Conservation (phyloP, 257 asterid species). For the Nicotiana undulata region DNA sequence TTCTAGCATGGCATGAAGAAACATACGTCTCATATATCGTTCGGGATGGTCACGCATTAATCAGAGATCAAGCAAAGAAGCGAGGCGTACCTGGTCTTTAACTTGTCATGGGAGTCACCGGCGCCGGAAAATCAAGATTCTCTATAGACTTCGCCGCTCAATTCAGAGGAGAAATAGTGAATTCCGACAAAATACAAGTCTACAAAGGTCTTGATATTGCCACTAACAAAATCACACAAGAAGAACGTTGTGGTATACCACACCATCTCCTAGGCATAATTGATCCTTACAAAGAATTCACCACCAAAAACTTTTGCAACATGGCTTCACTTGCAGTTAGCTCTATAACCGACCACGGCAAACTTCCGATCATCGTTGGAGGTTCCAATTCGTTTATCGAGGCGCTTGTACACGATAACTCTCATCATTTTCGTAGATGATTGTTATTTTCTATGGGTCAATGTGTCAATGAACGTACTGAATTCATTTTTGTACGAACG, state of each 20-base stretch:
- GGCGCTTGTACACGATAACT: constrained; percentile 21
- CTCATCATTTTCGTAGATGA: constrained; percentile 35
- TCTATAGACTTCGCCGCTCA: constrained; percentile 72
- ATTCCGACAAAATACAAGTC: constrained; percentile 83
- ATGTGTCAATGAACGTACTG: constrained; percentile 54
- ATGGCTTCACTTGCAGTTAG: constrained; percentile 16
- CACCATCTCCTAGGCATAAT: constrained; percentile 54
- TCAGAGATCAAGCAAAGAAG: too few species aligned
- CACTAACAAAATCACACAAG: constrained; percentile 78
- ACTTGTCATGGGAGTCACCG: constrained; percentile 83
- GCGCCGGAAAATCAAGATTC: constrained; percentile 81
- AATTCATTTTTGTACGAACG: constrained; percentile 56
- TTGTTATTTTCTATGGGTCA: constrained; percentile 81
- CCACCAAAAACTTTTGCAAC: constrained; percentile 20
- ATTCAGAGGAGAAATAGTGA: constrained; percentile 64
- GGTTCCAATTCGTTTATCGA: constrained; percentile 41
- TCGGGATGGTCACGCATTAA: too few species aligned
- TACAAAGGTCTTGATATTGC: constrained; percentile 66
- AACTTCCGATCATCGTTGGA: constrained; percentile 40
- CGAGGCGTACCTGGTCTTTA: too few species aligned
- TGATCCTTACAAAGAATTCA: constrained; percentile 30
- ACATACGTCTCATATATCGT: too few species aligned
- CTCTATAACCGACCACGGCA: constrained; percentile 13
- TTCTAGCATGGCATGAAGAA: too few species aligned
- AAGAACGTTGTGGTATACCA: constrained; percentile 64